Conservation (phyloP, 768 basidiomycete species). For the Guyanaporus albipodus region DNA sequence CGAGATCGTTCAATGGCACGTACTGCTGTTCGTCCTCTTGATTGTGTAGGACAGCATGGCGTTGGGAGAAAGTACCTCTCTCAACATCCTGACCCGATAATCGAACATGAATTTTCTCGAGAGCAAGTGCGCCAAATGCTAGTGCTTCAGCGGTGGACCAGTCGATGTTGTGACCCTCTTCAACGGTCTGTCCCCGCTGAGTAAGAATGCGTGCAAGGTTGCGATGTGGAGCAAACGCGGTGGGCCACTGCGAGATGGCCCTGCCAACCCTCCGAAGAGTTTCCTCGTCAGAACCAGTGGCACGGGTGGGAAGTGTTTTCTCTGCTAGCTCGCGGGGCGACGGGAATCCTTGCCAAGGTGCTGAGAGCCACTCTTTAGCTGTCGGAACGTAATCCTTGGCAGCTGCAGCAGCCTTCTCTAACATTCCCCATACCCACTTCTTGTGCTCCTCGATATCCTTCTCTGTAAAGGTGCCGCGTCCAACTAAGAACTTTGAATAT, state of each 20-base stretch:
- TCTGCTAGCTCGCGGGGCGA: constrained; percentile 94
- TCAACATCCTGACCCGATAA: constrained; percentile 98
- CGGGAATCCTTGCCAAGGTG: constrained; percentile 98
- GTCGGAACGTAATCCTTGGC: constrained; percentile 95
- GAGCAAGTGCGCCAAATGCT: constrained; percentile 88
- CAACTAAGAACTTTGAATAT: constrained; percentile 88
- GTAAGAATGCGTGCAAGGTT: constrained; percentile 92
- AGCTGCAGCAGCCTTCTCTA: constrained; percentile 92
- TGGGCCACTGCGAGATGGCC: constrained; percentile 81
- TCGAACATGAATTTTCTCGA: constrained; percentile 92
- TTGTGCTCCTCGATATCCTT: constrained; percentile 98
- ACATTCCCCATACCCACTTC: constrained; percentile 99
- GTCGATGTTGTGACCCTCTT: constrained; percentile 90
- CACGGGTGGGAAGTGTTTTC: constrained; percentile 82
- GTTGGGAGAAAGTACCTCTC: constrained; percentile 97
- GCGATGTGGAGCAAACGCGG: constrained; percentile 81
- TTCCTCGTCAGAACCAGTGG: constrained; percentile 76
- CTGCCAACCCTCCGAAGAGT: constrained; percentile 82
- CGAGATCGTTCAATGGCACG: constrained; percentile 84
- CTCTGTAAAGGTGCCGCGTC: constrained; percentile 91
- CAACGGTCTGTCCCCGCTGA: constrained; percentile 84
- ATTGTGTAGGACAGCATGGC: constrained; percentile 96
- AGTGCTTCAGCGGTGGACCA: constrained; percentile 99
- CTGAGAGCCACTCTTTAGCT: constrained; percentile 95
- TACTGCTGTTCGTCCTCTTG: constrained; percentile 90